Evolutionary conservation across 108 stramenopile species (phyloP).

Genomic region (Asterionellopsis glacialis): DNA sequence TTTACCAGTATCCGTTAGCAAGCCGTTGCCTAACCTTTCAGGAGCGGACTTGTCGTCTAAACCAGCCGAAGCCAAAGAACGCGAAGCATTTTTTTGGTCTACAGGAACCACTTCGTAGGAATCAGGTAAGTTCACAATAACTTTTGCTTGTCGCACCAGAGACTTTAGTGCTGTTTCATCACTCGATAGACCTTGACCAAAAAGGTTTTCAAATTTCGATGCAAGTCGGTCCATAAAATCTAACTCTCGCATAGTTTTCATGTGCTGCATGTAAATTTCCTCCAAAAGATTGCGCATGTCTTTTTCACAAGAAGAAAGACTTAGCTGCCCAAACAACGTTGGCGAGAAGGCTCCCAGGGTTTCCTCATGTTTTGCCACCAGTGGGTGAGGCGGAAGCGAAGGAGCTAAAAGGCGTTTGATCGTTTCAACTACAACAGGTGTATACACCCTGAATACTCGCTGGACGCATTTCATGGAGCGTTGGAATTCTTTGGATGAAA

Average conservation of each 20-base stretch:
- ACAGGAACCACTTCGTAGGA: slow-evolving; percentile 50
- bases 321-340: slow-evolving; percentile 25
- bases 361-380: slow-evolving; percentile 48
- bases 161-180: slow-evolving; percentile 51
- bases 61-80: background rate
- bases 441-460: slow-evolving; percentile 74
- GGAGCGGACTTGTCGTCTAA: background rate
- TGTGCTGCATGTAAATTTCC: slow-evolving; percentile 73
- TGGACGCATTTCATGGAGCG: slow-evolving; percentile 45
- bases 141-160: slow-evolving; percentile 43
- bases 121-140: slow-evolving; percentile 54
- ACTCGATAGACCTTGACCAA: slow-evolving; percentile 36
- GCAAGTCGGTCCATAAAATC: slow-evolving; percentile 59
- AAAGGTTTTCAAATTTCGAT: slow-evolving; percentile 37
- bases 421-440: slow-evolving; percentile 52
- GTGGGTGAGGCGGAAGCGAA: slow-evolving; percentile 13
- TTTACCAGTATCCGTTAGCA: slow-evolving; percentile 54
- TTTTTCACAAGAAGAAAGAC: slow-evolving; percentile 47
- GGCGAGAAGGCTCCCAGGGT: slow-evolving; percentile 60
- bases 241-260: slow-evolving; percentile 46
- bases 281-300: slow-evolving; percentile 77
- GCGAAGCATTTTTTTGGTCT: slow-evolving; percentile 2
- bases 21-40: slow-evolving; percentile 43
- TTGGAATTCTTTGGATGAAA: slow-evolving; percentile 50
- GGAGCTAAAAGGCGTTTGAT: slow-evolving; percentile 48